phyloP scores from a whole-genome alignment of 768 basidiomycete species.

The Dacryopinax primogenitus region DNA sequence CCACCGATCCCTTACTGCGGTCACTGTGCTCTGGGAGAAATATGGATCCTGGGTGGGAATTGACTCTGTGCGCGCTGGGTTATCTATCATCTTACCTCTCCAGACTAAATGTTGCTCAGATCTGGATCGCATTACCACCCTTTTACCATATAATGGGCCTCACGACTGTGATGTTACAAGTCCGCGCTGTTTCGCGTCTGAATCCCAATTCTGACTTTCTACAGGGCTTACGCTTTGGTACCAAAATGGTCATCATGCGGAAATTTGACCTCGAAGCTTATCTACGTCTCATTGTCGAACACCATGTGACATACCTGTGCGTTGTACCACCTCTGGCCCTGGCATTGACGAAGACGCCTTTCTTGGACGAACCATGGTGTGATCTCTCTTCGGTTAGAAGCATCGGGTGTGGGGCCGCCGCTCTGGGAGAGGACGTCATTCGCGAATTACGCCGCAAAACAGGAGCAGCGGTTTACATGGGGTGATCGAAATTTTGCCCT shows the following conservation, averaged over 20 bases:
- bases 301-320: constrained; percentile 21
- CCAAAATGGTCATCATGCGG: constrained; percentile 18
- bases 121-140: constrained; percentile 19
- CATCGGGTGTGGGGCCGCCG: constrained; percentile 21
- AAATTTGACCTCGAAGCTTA: constrained; percentile 22
- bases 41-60: constrained; percentile 13
- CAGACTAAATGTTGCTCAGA: neutral
- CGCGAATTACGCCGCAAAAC: constrained; percentile 18
- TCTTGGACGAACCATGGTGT: constrained; percentile 15
- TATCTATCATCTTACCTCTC: neutral
- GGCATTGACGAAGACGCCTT: constrained; percentile 19
- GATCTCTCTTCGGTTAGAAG: constrained; percentile 19
- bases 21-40: constrained; percentile 19
- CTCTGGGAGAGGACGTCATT: constrained; percentile 19
- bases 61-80: constrained; percentile 10
- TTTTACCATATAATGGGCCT: constrained; percentile 21
- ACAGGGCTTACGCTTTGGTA: constrained; percentile 15
- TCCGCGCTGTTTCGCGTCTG: too few species aligned
- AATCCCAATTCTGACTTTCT: neutral
- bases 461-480: constrained; percentile 20
- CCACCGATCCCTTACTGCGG: constrained; percentile 17
- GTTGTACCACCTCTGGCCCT: constrained; percentile 23
- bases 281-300: constrained; percentile 18
- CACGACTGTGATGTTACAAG: constrained; percentile 19
- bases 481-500: constrained; percentile 1